Evolutionary conservation across 2,329 filamentous ascomycete genomes (phyloP), one percentile per base, ranked within the genome.

Genomic region (Rhynchosporium agropyri): DNA sequence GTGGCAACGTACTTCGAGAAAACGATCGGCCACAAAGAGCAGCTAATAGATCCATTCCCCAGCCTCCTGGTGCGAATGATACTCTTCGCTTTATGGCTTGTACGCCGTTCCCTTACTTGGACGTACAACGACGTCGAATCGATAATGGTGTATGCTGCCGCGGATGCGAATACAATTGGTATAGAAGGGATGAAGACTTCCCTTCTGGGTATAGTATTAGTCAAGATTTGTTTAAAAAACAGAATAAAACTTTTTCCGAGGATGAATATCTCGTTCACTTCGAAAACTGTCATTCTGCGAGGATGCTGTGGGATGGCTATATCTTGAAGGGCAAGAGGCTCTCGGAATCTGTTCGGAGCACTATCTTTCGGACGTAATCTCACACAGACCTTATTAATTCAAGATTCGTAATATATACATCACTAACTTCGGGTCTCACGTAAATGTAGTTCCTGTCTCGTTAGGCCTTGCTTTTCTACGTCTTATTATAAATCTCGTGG

Each of bases 231-330:
- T 62, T 58, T 31, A 58, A 36, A 54, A 53, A 53, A 38, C 46
- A 43, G 54, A 53, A 62, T 38, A 53, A 54, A 59, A 43, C 36
- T 3, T 62, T 58, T 36, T 59, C 61, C 6, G 42, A 62, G 53
- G 45, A 62, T 57, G 60, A 62, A 42, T 62, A 57, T 53, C 60
- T 62, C 42, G 60, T 49, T 28, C 60, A 62, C 60, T 62, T 62
- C 31, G 60, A 57, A 56, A 57, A 2, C 31, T 62, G 53, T 56
- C 40, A 43, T 45, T 56, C 51, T 15, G 46, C 57, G 33, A 60
- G 15, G 45, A 42, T 50, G 31, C 33, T 60, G 46, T 60, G 57
- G 57, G 15, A 29, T 42, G 46, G 43, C 15, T 51, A 51, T 42
- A 60, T 50, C 33, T 42, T 42, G 36, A 60, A 51, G 31, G 1